phyloP scores from a whole-genome alignment of 2,329 filamentous ascomycete genomes.

The Colletotrichum horii region DNA sequence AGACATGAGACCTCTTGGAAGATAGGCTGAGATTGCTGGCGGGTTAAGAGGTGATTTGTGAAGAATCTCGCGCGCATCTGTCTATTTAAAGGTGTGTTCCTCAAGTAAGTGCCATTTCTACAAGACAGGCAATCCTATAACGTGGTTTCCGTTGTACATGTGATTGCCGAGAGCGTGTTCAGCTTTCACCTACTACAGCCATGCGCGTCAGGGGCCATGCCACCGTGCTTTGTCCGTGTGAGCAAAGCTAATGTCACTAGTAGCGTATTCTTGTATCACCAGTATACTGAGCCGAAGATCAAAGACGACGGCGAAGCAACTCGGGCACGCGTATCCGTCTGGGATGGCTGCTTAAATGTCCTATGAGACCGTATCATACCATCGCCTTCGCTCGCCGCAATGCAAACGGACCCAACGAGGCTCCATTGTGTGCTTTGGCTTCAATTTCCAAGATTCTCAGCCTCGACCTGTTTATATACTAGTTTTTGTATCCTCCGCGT shows the following conservation, averaged over 20 bases:
- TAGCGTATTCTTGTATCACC: background rate
- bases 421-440: no score
- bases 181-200: background rate
- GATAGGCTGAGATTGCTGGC: background rate
- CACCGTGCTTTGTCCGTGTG: background rate
- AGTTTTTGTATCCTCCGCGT: background rate
- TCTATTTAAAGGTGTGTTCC: background rate
- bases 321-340: background rate
- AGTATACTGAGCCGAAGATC: background rate
- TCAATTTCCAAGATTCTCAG: background rate
- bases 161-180: rapidly evolving
- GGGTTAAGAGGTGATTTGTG: background rate
- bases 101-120: background rate
- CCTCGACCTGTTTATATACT: rapidly evolving
- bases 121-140: no score
- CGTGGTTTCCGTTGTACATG: no score
- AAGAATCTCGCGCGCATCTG: background rate
- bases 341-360: background rate
- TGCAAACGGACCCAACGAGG: no score
- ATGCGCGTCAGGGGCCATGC: background rate
- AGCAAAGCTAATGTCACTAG: background rate
- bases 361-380: background rate
- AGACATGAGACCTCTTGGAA: background rate
- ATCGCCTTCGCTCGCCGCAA: no score
- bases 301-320: background rate